Evolutionary conservation across 306 rosid genomes (phyloP).

Genomic region (Cucumis hystrix): DNA sequence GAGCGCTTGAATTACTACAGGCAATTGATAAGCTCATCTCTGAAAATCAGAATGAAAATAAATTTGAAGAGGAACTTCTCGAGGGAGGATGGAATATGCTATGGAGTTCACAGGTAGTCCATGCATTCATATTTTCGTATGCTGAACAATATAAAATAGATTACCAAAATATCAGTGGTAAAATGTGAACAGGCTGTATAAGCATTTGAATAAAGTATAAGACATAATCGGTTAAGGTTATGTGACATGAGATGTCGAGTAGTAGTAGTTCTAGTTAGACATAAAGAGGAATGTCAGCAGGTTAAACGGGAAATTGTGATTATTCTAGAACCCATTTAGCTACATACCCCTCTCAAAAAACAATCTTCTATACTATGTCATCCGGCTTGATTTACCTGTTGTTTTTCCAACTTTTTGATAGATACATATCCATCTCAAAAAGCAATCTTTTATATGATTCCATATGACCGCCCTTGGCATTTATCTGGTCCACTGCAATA

Average conservation of each 20-base stretch:
- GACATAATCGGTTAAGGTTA: background rate
- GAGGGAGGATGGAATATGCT: conserved; percentile 90
- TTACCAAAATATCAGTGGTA: background rate
- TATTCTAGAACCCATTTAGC: background rate
- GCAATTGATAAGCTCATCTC: conserved; percentile 65
- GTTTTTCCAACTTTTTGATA: too few relatives aligned
- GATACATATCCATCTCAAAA: too few relatives aligned
- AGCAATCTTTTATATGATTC: too few relatives aligned
- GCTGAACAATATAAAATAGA: background rate
- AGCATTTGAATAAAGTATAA: background rate
- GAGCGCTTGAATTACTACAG: conserved; percentile 21
- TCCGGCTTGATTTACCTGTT: too few relatives aligned
- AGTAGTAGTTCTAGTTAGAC: background rate
- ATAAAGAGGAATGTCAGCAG: background rate
- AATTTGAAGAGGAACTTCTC: conserved; percentile 40
- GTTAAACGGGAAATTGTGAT: background rate
- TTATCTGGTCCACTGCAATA: too few relatives aligned
- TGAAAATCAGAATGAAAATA: conserved; percentile 15
- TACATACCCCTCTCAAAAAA: background rate
- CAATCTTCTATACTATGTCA: background rate
- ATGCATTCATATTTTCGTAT: background rate
- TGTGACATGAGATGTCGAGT: background rate
- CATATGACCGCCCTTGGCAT: too few relatives aligned
- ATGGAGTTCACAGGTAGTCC: conserved; percentile 92
- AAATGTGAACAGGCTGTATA: background rate